Evolutionary conservation across 148 eudicot genomes (phyloP).

Genomic region (Cornus controversa): DNA sequence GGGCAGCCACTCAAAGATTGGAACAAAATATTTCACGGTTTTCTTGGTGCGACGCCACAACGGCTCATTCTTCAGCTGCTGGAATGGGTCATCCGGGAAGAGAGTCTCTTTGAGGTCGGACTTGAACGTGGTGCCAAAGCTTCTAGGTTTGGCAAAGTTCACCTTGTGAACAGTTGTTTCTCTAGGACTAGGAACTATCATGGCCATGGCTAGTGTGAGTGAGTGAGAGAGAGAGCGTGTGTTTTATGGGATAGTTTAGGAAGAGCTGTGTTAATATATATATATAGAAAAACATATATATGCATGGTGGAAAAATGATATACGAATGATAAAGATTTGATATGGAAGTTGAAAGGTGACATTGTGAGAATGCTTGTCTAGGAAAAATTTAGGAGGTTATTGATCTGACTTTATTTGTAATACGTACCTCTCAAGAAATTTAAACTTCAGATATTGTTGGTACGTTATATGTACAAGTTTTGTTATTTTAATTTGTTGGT

Average conservation of each 20-base stretch:
- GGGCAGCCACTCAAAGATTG: constrained; percentile 74
- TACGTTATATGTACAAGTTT: no score
- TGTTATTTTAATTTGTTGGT: no score
- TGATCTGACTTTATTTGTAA: neutral
- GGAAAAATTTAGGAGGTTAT: neutral
- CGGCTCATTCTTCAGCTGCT: constrained; percentile 31
- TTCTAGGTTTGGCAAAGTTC: constrained; percentile 43
- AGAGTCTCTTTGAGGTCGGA: constrained; percentile 53
- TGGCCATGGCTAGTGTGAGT: constrained; percentile 1
- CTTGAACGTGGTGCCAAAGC: constrained; percentile 36
- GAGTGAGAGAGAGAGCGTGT: neutral
- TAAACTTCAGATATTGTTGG: no score
- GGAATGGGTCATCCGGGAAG: constrained; percentile 88
- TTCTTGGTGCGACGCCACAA: constrained; percentile 18
- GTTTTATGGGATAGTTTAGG: neutral
- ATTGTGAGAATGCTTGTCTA: no score
- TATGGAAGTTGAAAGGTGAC: neutral
- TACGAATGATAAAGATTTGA: constrained; percentile 12
- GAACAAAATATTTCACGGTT: constrained; percentile 56
- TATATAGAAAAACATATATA: neutral
- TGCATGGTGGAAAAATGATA: neutral
- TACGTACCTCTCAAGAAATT: no score
- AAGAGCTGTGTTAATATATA: neutral
- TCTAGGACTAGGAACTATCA: neutral
- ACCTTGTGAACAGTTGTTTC: constrained; percentile 22